A percentile compares a stretch with the other conserved stretches of the same genome.
These are phyloP conservation scores for Aspergillus udagawae DNA, from an alignment of 2,329 filamentous ascomycete species.

Conservation along the genomic window DNA sequence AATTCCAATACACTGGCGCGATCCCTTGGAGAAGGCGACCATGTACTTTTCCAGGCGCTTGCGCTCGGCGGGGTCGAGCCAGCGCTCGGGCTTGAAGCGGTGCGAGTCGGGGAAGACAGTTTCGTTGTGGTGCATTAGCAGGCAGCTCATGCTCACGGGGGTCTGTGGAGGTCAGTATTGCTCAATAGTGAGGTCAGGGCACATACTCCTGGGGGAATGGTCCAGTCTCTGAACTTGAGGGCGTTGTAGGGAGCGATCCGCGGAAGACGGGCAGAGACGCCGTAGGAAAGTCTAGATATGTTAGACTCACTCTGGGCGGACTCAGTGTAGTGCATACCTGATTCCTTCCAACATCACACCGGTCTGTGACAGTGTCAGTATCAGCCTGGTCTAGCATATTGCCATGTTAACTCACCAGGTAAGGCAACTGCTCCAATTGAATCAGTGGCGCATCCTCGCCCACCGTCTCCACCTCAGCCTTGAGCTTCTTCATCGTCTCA, in stretches of 20 bases:
- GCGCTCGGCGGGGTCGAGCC: constrained; percentile 30
- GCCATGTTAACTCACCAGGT: constrained; percentile 18
- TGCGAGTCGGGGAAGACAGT: constrained; percentile 33
- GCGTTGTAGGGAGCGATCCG: constrained; percentile 25
- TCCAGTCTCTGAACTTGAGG: constrained; percentile 29
- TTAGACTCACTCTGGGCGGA: background rate
- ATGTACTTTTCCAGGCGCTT: constrained; percentile 34
- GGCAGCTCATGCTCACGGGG: constrained; percentile 38
- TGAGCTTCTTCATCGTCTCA: constrained; percentile 12
- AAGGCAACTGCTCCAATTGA: constrained; percentile 27
- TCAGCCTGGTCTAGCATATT: background rate
- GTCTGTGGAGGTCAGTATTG: constrained; percentile 13
- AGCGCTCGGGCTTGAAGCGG: constrained; percentile 36
- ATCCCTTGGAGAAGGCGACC: constrained; percentile 40
- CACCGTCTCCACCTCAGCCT: constrained; percentile 14
- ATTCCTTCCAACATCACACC: constrained; percentile 27
- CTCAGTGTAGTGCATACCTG: constrained; percentile 11
- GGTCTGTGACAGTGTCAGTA: constrained; percentile 14
- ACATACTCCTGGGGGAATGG: constrained; percentile 31
- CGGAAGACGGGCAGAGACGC: constrained; percentile 26
- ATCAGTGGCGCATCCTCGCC: constrained; percentile 14
- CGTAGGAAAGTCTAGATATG: constrained; percentile 20
- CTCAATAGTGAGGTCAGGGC: too few species aligned
- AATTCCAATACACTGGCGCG: constrained; percentile 46
- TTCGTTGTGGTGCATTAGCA: constrained; percentile 34